Evolutionary conservation across 2,329 filamentous ascomycete genomes (phyloP).

Genomic region (Aspergillus calidoustus): DNA sequence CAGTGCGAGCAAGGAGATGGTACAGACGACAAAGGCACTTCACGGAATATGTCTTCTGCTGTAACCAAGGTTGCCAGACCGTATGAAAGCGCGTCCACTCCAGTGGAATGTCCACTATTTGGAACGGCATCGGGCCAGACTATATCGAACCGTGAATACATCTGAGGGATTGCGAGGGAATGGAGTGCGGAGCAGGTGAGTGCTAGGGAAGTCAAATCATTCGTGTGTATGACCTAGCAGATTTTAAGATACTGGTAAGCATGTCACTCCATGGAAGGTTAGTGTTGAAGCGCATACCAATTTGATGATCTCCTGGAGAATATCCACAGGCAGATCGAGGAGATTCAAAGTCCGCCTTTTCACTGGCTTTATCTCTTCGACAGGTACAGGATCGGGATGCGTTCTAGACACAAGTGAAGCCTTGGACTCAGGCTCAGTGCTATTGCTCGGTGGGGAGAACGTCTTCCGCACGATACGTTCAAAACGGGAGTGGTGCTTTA

Average conservation of each 20-base stretch:
- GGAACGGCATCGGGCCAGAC: slow-evolving; percentile 78
- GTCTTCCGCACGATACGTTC: neutral
- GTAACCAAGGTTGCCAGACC: slow-evolving; percentile 80
- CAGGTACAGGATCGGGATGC: neutral
- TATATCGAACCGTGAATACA: slow-evolving; percentile 86
- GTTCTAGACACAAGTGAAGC: neutral
- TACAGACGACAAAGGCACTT: slow-evolving; percentile 46
- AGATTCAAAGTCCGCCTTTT: slow-evolving; percentile 63
- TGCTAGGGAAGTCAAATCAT: slow-evolving; percentile 78
- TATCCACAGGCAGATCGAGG: slow-evolving; percentile 76
- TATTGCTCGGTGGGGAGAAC: neutral
- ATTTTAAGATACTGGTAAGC: slow-evolving; percentile 37
- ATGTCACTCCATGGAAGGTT: neutral
- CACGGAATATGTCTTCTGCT: slow-evolving; percentile 66
- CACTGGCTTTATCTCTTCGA: neutral
- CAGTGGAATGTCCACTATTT: slow-evolving; percentile 67
- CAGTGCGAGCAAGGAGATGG: slow-evolving; percentile 34
- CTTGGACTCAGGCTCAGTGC: neutral
- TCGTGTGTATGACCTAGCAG: slow-evolving; percentile 71
- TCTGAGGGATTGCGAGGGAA: slow-evolving; percentile 73
- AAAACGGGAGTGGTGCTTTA: neutral
- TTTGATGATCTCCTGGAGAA: slow-evolving; percentile 77
- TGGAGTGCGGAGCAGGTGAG: slow-evolving; percentile 79
- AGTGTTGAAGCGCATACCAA: slow-evolving; percentile 58
- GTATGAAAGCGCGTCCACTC: slow-evolving; percentile 82